Percentiles rank a stretch among this genome's conserved stretches.
Evolutionary conservation across 164 flowering plant species (phyloP).

Genomic region (Chimonanthus praecox): DNA sequence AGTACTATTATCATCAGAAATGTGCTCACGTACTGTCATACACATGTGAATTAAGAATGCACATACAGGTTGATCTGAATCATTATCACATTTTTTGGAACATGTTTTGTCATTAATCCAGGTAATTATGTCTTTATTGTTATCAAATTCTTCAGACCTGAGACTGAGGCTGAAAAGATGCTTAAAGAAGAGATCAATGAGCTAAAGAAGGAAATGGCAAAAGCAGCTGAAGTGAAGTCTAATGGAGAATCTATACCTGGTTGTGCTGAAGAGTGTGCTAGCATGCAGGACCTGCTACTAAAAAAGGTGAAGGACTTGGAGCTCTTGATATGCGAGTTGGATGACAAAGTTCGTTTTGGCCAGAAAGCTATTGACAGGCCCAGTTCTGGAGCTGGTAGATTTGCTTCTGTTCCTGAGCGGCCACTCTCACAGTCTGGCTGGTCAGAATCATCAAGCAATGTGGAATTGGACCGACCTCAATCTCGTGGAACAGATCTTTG

Average conservation of each 20-base stretch:
- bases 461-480: conserved; percentile 54
- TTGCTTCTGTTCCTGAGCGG: conserved; percentile 14
- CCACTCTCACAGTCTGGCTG: conserved; percentile 64
- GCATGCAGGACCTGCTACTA: conserved; percentile 14
- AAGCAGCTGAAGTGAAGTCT: conserved; percentile 6
- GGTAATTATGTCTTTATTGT: background rate
- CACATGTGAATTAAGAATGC: no score
- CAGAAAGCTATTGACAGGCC: conserved; percentile 29
- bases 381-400: conserved; percentile 28
- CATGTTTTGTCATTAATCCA: background rate
- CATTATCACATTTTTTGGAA: no score
- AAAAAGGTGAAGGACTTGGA: conserved; percentile 28
- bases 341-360: conserved; percentile 48
- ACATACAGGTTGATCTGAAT: no score
- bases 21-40: no score
- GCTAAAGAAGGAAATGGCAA: conserved; percentile 18
- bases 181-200: conserved; percentile 32
- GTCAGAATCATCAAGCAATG: conserved; percentile 45
- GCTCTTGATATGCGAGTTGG: conserved; percentile 38
- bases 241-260: conserved; percentile 19
- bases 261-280: conserved; percentile 12
- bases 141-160: conserved; percentile 25
- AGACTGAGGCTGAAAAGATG: conserved; percentile 28
- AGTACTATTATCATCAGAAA: no score
- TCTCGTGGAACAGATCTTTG: conserved; percentile 62